Evolutionary conservation across 192 early-diverging fungal genomes (phyloP), one percentile per base, ranked within the genome.

Genomic region (Coemansia asiatica): DNA sequence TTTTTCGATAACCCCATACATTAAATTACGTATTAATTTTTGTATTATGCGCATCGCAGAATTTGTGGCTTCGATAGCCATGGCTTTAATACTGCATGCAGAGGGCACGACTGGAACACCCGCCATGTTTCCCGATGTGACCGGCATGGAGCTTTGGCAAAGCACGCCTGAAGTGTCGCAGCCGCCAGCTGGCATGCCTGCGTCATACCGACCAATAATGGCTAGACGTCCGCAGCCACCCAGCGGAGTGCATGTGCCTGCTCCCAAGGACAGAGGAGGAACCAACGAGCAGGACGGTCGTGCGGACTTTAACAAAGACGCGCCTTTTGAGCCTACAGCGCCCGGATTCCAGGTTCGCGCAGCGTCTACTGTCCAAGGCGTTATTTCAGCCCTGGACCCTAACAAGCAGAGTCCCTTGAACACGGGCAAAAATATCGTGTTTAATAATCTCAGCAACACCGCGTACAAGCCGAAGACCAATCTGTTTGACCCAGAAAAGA

Each of bases 371-470:
- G 28, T 81, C 6, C 23, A 71, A 26, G 79, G 72, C 21, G 66
- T 81, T 19, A 62, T 46, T 0, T 72, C 79, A 1, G 73, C 64
- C 15, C 53, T 81, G 21, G 70, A 81, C 50, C 50, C 69, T 4
- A 68, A 68, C 65, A 18, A 71, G 28, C 74, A 72, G 47, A 81
- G 79, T 57, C 63, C 73, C 1, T 51, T 81, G 25, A 57, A 81
- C 51, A 55, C 56, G 6, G 38, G 61, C 60, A 26, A 38, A 6
- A 4, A 40, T 51, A 1, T 23, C 68, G 36, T 60, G 31, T 0
- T 82, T 71, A 31, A 57, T 61, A 28, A 22, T 51, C 0, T 26
- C 56, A 3, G 13, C 40, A n/a, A 26, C 6, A 66, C 56, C 48
- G 35, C 80, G 29, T 66, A 69, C 54, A 50, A 29, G 47, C 80